Evolutionary conservation across 495 filamentous ascomycete species (phyloP).

Genomic region (Podospora pseudocomata): DNA sequence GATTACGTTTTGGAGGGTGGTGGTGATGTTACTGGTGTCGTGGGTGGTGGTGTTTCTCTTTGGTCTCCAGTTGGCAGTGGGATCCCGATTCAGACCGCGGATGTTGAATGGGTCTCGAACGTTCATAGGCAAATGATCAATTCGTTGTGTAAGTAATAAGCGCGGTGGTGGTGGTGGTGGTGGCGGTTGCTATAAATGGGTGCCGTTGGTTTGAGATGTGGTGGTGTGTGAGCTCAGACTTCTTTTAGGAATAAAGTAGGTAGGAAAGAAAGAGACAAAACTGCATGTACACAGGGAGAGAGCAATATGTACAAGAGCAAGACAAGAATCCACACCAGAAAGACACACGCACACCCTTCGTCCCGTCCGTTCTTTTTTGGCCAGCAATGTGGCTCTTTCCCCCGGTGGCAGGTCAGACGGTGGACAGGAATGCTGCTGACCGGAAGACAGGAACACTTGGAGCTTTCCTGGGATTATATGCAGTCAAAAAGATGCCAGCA

Average conservation of each 20-base stretch:
- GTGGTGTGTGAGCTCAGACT: neutral
- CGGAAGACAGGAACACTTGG: neutral
- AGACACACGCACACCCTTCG: neutral
- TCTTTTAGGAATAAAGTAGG: neutral
- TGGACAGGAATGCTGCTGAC: neutral
- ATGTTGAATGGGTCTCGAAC: conserved; percentile 23
- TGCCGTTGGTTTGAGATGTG: neutral
- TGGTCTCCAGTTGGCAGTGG: conserved; percentile 18
- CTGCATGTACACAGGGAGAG: neutral
- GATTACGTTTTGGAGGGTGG: conserved; percentile 17
- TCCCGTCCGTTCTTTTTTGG: neutral
- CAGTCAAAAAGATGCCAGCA: conserved; percentile 5
- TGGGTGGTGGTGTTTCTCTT: conserved; percentile 10
- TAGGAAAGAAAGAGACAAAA: conserved; percentile 1
- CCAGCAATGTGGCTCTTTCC: conserved; percentile 4
- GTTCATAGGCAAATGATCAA: conserved; percentile 16
- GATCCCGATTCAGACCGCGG: conserved; percentile 15
- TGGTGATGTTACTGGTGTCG: conserved; percentile 5
- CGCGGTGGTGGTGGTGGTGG: neutral
- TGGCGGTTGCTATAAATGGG: neutral
- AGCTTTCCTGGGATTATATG: neutral
- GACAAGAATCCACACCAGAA: neutral
- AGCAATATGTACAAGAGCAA: conserved; percentile 3
- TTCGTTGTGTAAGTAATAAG: neutral
- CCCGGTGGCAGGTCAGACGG: neutral